These are phyloP conservation scores for Tetradesmus obliquus DNA, from an alignment of 139 green algal genomes.

Conservation along the genomic window DNA sequence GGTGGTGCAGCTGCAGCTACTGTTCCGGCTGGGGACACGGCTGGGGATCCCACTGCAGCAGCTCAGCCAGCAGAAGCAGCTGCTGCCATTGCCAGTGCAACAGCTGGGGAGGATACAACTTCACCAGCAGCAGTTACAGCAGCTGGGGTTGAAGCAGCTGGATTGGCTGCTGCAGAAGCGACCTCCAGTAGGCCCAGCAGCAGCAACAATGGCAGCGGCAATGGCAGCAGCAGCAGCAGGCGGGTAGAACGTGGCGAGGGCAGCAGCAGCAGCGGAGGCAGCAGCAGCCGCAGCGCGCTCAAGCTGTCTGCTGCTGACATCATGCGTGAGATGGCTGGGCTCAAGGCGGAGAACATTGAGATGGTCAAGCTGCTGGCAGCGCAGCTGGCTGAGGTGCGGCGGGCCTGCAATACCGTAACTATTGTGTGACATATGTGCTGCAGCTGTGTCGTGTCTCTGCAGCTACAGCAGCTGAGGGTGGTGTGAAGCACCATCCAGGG, in stretches of 20 bases:
- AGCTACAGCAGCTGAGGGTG: no score
- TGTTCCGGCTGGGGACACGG: neutral
- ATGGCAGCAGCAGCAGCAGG: constrained; percentile 24
- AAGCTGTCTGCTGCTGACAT: constrained; percentile 10
- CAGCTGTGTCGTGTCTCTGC: no score
- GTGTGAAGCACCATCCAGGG: no score
- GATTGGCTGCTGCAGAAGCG: neutral
- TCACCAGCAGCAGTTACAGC: neutral
- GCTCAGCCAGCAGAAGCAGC: neutral
- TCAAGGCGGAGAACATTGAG: constrained; percentile 28
- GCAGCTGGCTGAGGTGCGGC: constrained; percentile 6
- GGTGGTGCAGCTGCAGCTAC: neutral
- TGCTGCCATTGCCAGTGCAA: neutral
- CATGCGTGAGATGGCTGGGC: neutral
- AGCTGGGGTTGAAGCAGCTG: neutral
- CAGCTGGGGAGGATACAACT: neutral
- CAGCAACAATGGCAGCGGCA: constrained; percentile 18
- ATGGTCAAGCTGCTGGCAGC: constrained; percentile 1
- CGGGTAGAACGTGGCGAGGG: neutral
- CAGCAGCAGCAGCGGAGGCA: constrained; percentile 1
- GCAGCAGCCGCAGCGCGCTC: neutral
- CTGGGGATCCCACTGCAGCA: neutral
- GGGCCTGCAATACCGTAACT: neutral
- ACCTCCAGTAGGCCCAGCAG: neutral
- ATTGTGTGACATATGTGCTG: neutral